Evolutionary conservation across 169 alveolate species (phyloP), one percentile per base, ranked within the genome.

Genomic region (Cryptosporidium bovis): DNA sequence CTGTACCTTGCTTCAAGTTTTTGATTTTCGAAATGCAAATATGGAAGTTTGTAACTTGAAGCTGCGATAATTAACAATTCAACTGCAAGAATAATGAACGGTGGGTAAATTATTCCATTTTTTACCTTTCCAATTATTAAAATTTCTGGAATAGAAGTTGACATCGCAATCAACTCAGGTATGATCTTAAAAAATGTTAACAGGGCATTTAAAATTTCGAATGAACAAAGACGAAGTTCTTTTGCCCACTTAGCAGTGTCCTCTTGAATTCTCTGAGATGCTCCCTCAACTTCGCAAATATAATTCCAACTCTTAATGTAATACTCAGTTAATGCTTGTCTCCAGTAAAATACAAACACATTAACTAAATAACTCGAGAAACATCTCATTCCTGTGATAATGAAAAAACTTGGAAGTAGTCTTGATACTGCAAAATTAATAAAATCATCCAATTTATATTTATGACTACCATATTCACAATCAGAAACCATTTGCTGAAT

Each of bases 321-420:
- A 60, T 77, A 77, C 27, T 77, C 87, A 13, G 87, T 27, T 13
- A 77, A 64, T 8, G 87, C 87, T 60, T 77, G 87, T 27, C 87
- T 56, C 87, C 87, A 77, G 64, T 77, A 77, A 29, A 77, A 77
- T n/a, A 77, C 64, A 60, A 77, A 77, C 6, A 62, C 33, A 60
- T 77, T 77, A 16, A 77, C 87, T 24, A 77, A n/a, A 40, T 77
- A 77, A 27, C 77, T 60, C 12, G 48, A 58, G 8, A 77, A 44
- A 24, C 77, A 77, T 13, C 71, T 60, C 27, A 56, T 20, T 20
- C 36, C 40, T 46, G 87, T 10, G 16, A 77, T n/a, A 16, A 62
- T 46, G 24, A 77, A 24, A 15, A 62, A 56, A 44, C 48, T 77
- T 27, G 46, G 27, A 58, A 33, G 62, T 27, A 77, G 46, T 5